Evolutionary conservation across 169 alveolate species (phyloP).

Genomic region (Amoebophrya sp.): DNA sequence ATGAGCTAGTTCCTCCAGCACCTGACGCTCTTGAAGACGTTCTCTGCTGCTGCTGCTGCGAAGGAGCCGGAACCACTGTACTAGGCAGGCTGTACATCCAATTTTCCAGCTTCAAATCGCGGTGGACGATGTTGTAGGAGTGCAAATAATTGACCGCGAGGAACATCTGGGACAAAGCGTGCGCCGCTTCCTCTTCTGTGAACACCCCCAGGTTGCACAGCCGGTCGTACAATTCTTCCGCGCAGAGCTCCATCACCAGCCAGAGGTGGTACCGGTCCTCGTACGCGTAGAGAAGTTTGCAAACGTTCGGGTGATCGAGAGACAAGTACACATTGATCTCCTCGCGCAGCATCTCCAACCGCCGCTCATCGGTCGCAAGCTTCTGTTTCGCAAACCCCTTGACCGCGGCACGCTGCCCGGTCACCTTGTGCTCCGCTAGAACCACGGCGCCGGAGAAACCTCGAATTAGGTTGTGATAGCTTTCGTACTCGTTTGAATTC

Average conservation of each 20-base stretch:
- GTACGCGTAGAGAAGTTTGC: slow-evolving; percentile 66
- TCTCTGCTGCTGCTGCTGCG: no score
- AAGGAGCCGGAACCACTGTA: slow-evolving; percentile 52
- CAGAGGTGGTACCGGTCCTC: no score
- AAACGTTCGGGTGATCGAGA: slow-evolving; percentile 75
- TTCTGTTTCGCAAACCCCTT: not conserved
- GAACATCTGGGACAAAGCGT: slow-evolving; percentile 60
- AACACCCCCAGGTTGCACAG: slow-evolving; percentile 58
- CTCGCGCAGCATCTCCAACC: slow-evolving; percentile 37
- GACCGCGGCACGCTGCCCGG: slow-evolving; percentile 4
- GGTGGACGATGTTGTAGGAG: not conserved
- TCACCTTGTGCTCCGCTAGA: slow-evolving; percentile 4
- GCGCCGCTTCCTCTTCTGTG: slow-evolving; percentile 61
- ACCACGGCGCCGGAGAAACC: slow-evolving; percentile 32
- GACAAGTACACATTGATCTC: slow-evolving; percentile 43
- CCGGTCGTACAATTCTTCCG: slow-evolving; percentile 66
- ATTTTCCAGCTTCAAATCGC: not conserved
- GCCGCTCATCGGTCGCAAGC: not conserved
- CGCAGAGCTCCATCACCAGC: slow-evolving; percentile 68
- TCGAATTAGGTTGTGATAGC: no score
- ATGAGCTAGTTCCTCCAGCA: no score
- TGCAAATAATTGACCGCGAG: not conserved
- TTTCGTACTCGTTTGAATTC: no score
- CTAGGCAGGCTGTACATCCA: slow-evolving; percentile 19
- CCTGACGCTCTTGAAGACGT: no score